phyloP scores from a whole-genome alignment of 495 filamentous ascomycete genomes.

The Penicilliopsis zonata region DNA sequence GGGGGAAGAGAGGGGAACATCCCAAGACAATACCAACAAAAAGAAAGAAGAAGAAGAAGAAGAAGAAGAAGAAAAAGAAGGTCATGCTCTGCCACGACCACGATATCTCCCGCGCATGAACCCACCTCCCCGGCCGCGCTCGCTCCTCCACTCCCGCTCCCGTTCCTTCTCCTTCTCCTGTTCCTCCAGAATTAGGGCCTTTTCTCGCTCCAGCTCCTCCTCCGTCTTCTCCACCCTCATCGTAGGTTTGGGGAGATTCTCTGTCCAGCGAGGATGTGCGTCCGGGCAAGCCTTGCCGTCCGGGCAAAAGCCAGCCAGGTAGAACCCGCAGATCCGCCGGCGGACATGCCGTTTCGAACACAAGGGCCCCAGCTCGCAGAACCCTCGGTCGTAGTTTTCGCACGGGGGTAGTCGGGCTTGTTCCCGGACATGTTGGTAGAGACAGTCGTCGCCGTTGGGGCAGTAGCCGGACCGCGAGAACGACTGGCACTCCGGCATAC shows the following conservation, averaged over 20 bases:
- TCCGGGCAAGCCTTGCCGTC: conserved; percentile 68
- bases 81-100: conserved; percentile 27
- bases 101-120: conserved; percentile 39
- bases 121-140: conserved; percentile 34
- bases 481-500: conserved; percentile 95
- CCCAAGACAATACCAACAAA: no score
- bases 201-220: conserved; percentile 47
- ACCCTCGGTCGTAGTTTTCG: conserved; percentile 90
- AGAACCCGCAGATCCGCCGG: conserved; percentile 63
- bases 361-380: conserved; percentile 77
- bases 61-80: conserved; percentile 2
- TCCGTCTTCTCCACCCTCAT: conserved; percentile 49
- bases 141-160: conserved; percentile 37
- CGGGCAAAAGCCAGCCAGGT: conserved; percentile 90
- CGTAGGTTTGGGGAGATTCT: conserved; percentile 60
- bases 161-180: conserved; percentile 38
- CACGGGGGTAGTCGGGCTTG: conserved; percentile 70
- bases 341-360: conserved; percentile 84
- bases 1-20: no score
- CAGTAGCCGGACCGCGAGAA: conserved; percentile 85
- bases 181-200: conserved; percentile 41
- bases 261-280: conserved; percentile 68
- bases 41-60: not conserved
- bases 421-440: conserved; percentile 90
- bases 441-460: conserved; percentile 89